Base-by-base conservation (phyloP, 768 basidiomycete species). In the Bullera alba region DNA sequence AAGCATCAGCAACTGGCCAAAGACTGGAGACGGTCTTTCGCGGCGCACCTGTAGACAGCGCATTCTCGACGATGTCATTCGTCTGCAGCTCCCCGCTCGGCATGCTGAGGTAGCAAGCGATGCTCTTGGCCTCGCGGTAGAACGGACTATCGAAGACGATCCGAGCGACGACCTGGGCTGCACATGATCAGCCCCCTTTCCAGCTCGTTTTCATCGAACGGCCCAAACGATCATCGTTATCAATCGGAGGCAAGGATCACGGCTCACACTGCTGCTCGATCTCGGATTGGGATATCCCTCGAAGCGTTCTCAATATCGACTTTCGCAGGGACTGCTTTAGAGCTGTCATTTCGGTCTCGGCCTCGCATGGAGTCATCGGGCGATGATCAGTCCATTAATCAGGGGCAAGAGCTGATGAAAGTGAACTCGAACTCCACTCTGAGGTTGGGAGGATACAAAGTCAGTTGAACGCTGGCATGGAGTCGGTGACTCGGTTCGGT, bases 81-180 rank as follows among this genome's bases (percentile, higher is more conserved):
- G 67, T 69, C 41, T 60, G 39, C 16, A 69, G 52, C 46, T 69
- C 67, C 0, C 63, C 63, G 26, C 60, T 53, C 12, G 41, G 38
- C 67, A 69, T 69, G 37, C 52, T 56, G 8, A 69, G 48, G 26
- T 69, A 69, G 43, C 67, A 69, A n/a, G 57, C 63, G 10, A 69
- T 49, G 2, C 54, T 46, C 28, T 50, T 53, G 2, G 67, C 67
- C 16, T 56, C 39, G 7, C 50, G 27, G 58, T 56, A 69, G 43
- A 56, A 57, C 8, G 56, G 54, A 26, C 51, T 46, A 16, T 53
- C 47, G 7, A 56, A 34, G 4, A 66, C 35, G 17, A 48, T 30
- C 4, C 39, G 10, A 5, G 54, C 30, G 4, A 62, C 61, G 10
- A 51, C 51, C 42, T 56, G 44, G 14, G 61, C 63, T 61, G 36